Conservation (phyloP, 2,329 filamentous ascomycete species). For the Aspergillus sp. region DNA sequence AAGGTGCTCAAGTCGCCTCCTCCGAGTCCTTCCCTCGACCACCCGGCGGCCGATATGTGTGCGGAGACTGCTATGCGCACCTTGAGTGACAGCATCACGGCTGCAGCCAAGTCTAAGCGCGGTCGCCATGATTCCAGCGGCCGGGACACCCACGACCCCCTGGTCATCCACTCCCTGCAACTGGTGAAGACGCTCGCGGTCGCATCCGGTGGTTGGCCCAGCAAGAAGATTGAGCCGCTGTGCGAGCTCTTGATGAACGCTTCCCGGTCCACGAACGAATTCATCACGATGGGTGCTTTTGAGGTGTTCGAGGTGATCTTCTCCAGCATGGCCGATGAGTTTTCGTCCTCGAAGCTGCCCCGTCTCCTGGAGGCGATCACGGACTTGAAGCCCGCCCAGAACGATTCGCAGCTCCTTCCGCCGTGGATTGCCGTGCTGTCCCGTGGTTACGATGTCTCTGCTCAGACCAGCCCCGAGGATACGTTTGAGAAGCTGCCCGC, state of each 20-base stretch:
- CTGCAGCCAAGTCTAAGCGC: constrained; percentile 69
- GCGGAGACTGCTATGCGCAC: constrained; percentile 85
- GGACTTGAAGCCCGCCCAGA: constrained; percentile 85
- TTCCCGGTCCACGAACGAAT: constrained; percentile 87
- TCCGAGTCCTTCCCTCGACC: constrained; percentile 87
- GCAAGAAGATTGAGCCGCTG: constrained; percentile 87
- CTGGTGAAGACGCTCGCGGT: constrained; percentile 85
- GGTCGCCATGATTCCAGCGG: constrained; percentile 41
- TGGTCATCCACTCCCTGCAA: constrained; percentile 87
- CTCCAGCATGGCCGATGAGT: constrained; percentile 81
- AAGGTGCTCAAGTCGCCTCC: constrained; percentile 82
- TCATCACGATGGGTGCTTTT: constrained; percentile 93
- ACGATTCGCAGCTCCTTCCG: constrained; percentile 90
- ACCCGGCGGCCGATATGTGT: constrained; percentile 94
- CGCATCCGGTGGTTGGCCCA: constrained; percentile 92
- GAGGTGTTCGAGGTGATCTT: constrained; percentile 98
- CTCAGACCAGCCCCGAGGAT: constrained; percentile 83
- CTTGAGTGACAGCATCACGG: constrained; percentile 69
- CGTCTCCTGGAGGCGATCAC: constrained; percentile 87
- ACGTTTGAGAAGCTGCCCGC: constrained; percentile 89
- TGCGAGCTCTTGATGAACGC: constrained; percentile 89
- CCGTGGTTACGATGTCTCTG: constrained; percentile 88
- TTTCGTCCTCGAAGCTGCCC: constrained; percentile 85
- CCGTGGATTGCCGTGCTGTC: constrained; percentile 97
- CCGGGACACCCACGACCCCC: constrained; percentile 69